These are phyloP conservation scores for Blepharisma stoltei DNA, from an alignment of 73 alveolate species.

Conservation along the genomic window DNA sequence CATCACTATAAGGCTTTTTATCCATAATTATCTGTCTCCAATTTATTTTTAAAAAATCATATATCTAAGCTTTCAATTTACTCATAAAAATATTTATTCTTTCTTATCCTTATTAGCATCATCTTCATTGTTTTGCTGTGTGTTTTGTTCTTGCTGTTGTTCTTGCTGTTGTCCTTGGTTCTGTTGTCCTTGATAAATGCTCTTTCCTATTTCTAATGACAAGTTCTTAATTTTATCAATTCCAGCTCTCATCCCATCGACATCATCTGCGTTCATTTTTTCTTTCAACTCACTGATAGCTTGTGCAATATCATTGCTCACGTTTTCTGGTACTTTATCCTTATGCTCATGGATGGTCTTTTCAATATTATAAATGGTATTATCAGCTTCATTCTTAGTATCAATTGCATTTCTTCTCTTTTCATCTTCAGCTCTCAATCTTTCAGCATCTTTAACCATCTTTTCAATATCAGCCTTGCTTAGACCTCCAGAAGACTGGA, in stretches of 20 bases:
- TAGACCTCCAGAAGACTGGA: constrained; percentile 82
- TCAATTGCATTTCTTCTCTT: constrained; percentile 65
- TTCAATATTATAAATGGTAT: background rate
- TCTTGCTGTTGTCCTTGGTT: too few relatives aligned
- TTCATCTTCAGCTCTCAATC: constrained; percentile 73
- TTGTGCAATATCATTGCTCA: background rate
- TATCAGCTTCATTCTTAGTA: constrained; percentile 65
- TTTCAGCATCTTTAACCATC: constrained; percentile 81
- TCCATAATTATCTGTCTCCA: too few relatives aligned
- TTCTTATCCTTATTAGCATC: too few relatives aligned
- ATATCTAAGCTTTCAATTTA: too few relatives aligned
- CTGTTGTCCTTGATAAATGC: too few relatives aligned
- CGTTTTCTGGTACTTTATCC: background rate
- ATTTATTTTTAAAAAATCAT: too few relatives aligned
- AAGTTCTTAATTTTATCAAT: background rate
- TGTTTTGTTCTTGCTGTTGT: too few relatives aligned
- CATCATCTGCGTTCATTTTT: background rate
- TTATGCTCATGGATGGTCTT: background rate
- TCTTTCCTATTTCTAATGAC: background rate
- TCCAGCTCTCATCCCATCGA: background rate
- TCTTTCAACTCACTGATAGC: background rate
- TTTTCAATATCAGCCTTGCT: constrained; percentile 80
- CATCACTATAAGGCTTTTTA: too few relatives aligned
- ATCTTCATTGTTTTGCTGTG: too few relatives aligned
- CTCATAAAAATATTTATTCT: too few relatives aligned